These are phyloP conservation scores for Cladosporium cucumerinum DNA, from an alignment of 2,329 filamentous ascomycete species.

Conservation along the genomic window DNA sequence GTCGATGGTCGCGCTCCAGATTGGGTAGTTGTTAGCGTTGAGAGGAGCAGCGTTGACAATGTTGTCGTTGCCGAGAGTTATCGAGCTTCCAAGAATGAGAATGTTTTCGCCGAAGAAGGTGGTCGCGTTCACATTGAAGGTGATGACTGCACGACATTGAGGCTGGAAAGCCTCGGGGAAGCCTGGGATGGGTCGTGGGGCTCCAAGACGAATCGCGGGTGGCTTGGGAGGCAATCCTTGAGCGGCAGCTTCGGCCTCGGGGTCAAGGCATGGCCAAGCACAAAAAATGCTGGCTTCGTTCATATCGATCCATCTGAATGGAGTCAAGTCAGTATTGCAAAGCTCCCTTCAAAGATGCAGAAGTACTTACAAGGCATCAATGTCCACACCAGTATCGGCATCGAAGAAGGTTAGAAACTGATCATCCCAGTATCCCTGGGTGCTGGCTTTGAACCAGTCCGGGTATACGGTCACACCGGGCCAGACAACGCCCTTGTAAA, in stretches of 20 bases:
- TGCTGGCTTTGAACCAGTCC: conserved; percentile 70
- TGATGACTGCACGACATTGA: conserved; percentile 31
- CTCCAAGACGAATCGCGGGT: conserved; percentile 57
- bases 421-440: conserved; percentile 65
- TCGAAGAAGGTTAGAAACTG: conserved; percentile 66
- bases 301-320: conserved; percentile 59
- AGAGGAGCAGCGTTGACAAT: conserved; percentile 30
- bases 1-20: conserved; percentile 34
- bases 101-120: conserved; percentile 38
- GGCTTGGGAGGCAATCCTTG: conserved; percentile 58
- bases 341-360: conserved; percentile 23
- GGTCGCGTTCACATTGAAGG: conserved; percentile 34
- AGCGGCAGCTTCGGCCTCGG: conserved; percentile 35
- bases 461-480: conserved; percentile 53
- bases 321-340: conserved; percentile 25
- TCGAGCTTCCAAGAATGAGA: conserved; percentile 31
- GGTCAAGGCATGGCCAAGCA: conserved; percentile 40
- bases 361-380: conserved; percentile 64
- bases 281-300: conserved; percentile 58
- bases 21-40: conserved; percentile 32
- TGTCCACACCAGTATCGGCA: conserved; percentile 62
- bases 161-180: conserved; percentile 69
- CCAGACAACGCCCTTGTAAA: conserved; percentile 68
- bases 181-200: conserved; percentile 64
- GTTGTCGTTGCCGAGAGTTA: conserved; percentile 32